These are phyloP conservation scores for Passalora sequoiae DNA, from an alignment of 2,329 filamentous ascomycete species.

Conservation along the genomic window DNA sequence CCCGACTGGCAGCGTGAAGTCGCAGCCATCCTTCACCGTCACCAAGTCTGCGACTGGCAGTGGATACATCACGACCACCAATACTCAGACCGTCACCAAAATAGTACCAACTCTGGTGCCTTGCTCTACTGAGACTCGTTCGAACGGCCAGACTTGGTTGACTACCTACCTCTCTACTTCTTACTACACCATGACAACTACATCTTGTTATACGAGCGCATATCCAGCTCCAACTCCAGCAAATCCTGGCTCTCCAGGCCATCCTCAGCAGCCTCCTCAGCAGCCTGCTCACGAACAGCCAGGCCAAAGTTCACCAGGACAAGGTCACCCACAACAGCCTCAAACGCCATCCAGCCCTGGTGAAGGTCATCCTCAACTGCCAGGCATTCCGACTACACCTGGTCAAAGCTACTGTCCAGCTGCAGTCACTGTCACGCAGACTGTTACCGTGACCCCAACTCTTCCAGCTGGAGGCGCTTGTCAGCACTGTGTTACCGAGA, in stretches of 20 bases:
- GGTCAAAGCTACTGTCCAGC: slow-evolving; percentile 5
- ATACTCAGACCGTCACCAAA: slow-evolving; percentile 7
- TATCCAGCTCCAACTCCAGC: slow-evolving; percentile 4
- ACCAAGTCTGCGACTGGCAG: background rate
- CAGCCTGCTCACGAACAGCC: background rate
- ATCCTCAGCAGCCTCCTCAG: background rate
- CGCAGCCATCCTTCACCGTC: background rate
- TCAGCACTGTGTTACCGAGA: background rate
- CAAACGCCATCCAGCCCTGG: no score
- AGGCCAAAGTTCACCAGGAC: background rate
- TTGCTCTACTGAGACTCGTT: slow-evolving; percentile 4
- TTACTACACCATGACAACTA: slow-evolving; percentile 4
- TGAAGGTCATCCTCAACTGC: background rate
- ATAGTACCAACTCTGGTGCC: slow-evolving; percentile 8
- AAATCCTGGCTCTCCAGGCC: background rate
- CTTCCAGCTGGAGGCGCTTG: background rate
- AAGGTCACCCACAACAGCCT: background rate
- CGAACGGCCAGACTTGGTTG: slow-evolving; percentile 7
- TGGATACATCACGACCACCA: slow-evolving; percentile 5
- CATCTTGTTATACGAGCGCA: background rate
- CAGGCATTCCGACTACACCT: background rate
- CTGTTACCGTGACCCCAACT: background rate
- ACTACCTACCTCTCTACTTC: slow-evolving; percentile 8
- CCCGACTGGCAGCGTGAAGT: background rate
- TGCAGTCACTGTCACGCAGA: background rate